Evolutionary conservation across 305 asterid species (phyloP).

Genomic region (Fraxinus albicans): DNA sequence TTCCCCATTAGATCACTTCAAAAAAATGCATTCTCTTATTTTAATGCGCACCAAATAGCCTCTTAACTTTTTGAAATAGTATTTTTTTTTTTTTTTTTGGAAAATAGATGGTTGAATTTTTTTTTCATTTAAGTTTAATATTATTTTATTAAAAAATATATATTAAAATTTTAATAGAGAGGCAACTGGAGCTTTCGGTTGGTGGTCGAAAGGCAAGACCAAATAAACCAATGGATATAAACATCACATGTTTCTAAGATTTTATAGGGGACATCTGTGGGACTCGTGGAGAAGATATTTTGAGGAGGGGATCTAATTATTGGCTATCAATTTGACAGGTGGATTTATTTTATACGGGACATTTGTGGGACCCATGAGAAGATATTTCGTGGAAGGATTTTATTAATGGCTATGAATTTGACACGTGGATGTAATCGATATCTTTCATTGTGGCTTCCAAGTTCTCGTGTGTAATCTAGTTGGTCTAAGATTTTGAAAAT

Average conservation of each 20-base stretch:
- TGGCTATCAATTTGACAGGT: not conserved
- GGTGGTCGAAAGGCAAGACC: no score
- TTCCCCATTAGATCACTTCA: no score
- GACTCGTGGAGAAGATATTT: not conserved
- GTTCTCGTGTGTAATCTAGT: not conserved
- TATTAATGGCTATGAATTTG: not conserved
- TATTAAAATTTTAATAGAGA: no score
- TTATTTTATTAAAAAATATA: no score
- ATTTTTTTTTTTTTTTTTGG: no score
- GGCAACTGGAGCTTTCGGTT: no score
- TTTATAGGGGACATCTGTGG: constrained; percentile 13
- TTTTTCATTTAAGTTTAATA: no score
- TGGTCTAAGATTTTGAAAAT: not conserved
- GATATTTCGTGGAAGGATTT: not conserved
- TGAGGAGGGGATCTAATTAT: not conserved
- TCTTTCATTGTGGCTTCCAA: not conserved
- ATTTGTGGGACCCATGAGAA: not conserved
- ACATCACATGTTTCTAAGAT: constrained; percentile 25
- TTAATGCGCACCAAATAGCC: no score
- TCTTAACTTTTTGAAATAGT: no score
- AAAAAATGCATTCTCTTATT: no score
- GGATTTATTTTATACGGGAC: constrained; percentile 11
- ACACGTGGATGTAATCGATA: not conserved
- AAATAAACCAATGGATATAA: no score
- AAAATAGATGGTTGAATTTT: no score